These are phyloP conservation scores for Dictyostelium gargantuum DNA, from an alignment of 208 protist species.

Conservation along the genomic window DNA sequence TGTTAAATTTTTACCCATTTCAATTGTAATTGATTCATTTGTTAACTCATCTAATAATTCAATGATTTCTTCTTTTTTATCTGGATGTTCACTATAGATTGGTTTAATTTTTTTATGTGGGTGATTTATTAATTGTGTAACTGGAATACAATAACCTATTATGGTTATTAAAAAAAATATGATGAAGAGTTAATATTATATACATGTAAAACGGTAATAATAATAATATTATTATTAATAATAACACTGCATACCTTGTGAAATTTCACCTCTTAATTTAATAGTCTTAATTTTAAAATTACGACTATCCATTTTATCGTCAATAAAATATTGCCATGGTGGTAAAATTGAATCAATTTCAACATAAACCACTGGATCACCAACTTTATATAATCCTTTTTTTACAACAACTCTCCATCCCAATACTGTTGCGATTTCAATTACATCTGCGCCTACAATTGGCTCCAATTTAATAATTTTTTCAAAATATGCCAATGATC, in stretches of 20 bases:
- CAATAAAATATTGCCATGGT: conserved; percentile 62
- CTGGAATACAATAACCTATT: conserved; percentile 65
- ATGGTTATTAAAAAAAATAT: no score
- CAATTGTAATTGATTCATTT: neutral
- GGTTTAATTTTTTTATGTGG: neutral
- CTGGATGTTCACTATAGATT: neutral
- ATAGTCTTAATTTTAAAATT: conserved; percentile 66
- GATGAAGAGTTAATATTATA: no score
- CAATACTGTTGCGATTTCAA: conserved; percentile 34
- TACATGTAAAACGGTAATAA: neutral
- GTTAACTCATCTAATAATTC: neutral
- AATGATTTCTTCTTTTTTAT: neutral
- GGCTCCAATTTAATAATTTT: conserved; percentile 15
- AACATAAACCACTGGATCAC: conserved; percentile 57
- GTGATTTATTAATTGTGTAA: conserved; percentile 39
- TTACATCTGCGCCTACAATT: conserved; percentile 53
- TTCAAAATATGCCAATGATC: conserved; percentile 62
- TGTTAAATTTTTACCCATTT: conserved; percentile 43
- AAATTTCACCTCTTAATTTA: conserved; percentile 65
- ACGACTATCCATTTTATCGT: conserved; percentile 49
- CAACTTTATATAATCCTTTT: conserved; percentile 39
- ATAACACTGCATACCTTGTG: no score
- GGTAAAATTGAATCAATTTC: conserved; percentile 69
- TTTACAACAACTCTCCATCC: conserved; percentile 58
- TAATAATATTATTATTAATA: neutral